Evolutionary conservation across 2,329 filamentous ascomycete genomes (phyloP).

Genomic region (Neocatenulostroma microsporum): DNA sequence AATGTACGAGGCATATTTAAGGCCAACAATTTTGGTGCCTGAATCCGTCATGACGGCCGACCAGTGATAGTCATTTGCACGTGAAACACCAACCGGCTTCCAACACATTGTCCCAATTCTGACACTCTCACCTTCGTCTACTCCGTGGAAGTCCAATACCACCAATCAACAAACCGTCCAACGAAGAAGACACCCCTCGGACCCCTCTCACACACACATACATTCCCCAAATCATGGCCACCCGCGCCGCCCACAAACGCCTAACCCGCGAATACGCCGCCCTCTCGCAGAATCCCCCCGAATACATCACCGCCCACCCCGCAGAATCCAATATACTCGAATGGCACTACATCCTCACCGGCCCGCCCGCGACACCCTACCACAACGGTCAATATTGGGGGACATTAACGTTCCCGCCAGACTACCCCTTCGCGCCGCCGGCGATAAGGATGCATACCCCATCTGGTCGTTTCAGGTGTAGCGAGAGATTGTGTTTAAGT

Average conservation of each 20-base stretch:
- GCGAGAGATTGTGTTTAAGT: slow-evolving; percentile 82
- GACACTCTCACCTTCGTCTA: too few relatives aligned
- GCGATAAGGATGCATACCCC: slow-evolving; percentile 99
- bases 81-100: too few relatives aligned
- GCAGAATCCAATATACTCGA: slow-evolving; percentile 29
- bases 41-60: too few relatives aligned
- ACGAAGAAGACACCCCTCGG: too few relatives aligned
- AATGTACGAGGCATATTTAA: too few relatives aligned
- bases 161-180: too few relatives aligned
- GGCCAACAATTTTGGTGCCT: too few relatives aligned
- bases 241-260: slow-evolving; percentile 33
- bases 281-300: slow-evolving; percentile 28
- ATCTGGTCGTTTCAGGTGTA: slow-evolving; percentile 88
- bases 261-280: slow-evolving; percentile 31
- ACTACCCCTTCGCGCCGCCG: slow-evolving; percentile 95
- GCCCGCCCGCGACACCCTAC: slow-evolving; percentile 89
- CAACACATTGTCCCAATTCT: too few relatives aligned
- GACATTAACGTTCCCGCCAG: slow-evolving; percentile 85
- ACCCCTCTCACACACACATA: too few relatives aligned
- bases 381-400: slow-evolving; percentile 97
- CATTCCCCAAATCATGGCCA: slow-evolving; percentile 32
- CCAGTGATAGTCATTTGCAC: too few relatives aligned
- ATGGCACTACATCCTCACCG: slow-evolving; percentile 64
- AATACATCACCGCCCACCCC: slow-evolving; percentile 28
- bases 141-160: too few relatives aligned